Evolutionary conservation across 441 rosid genomes (phyloP).

Genomic region (Mallotus repandus): DNA sequence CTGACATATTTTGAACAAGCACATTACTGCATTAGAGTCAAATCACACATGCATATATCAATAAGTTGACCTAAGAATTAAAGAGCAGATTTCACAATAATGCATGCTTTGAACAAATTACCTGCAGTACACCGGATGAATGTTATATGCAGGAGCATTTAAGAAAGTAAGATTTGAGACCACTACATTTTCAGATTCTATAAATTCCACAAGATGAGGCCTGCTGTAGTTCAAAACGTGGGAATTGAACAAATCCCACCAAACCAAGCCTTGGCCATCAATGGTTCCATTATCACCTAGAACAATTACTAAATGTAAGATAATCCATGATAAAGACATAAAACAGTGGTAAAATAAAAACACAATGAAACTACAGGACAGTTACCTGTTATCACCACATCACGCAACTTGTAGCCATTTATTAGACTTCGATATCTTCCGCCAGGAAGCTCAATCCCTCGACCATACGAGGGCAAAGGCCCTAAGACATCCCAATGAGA

Average conservation of each 20-base stretch:
- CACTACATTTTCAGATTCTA: conserved; percentile 50
- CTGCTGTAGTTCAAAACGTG: conserved; percentile 74
- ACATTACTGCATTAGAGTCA: conserved; percentile 49
- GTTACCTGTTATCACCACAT: conserved; percentile 85
- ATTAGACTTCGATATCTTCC: conserved; percentile 71
- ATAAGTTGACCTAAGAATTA: not conserved
- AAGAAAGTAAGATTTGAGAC: conserved; percentile 76
- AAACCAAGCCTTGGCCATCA: conserved; percentile 84
- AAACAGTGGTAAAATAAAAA: not conserved
- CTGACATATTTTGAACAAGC: conserved; percentile 56
- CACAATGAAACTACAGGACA: not conserved
- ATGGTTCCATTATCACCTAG: conserved; percentile 88
- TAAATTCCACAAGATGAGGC: conserved; percentile 82
- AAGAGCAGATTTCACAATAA: not conserved
- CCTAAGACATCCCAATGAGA: conserved; percentile 74
- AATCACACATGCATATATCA: not conserved
- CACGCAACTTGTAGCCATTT: conserved; percentile 65
- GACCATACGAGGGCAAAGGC: conserved; percentile 86
- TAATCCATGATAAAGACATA: not conserved
- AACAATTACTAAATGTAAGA: conserved; percentile 10
- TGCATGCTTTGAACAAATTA: conserved; percentile 11
- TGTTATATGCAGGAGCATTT: conserved; percentile 79
- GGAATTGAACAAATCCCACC: conserved; percentile 81
- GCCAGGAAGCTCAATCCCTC: conserved; percentile 79
- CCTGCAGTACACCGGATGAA: conserved; percentile 95